Conservation (phyloP, 1,139 yeast genomes). For the Debaryomyces psychrophilus region DNA sequence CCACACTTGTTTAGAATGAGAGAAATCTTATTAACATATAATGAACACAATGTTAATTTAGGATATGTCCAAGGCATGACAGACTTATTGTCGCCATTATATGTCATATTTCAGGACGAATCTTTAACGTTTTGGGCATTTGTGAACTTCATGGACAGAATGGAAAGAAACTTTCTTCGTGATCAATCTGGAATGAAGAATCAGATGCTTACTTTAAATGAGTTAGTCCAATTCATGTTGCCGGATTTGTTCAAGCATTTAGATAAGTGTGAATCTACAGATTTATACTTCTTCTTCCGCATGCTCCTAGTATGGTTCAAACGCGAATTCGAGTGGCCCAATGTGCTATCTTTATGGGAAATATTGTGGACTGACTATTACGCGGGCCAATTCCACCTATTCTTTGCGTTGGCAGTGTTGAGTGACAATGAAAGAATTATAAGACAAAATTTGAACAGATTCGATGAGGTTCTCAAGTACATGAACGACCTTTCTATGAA, state of each 20-base stretch:
- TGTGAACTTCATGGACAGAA: slow-evolving; percentile 83
- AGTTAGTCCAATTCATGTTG: slow-evolving; percentile 82
- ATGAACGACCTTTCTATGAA: slow-evolving; percentile 87
- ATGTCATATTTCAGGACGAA: slow-evolving; percentile 78
- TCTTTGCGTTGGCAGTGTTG: slow-evolving; percentile 82
- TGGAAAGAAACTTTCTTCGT: slow-evolving; percentile 91
- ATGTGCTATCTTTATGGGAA: slow-evolving; percentile 85
- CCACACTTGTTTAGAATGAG: slow-evolving; percentile 72
- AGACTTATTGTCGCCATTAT: slow-evolving; percentile 85
- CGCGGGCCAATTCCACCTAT: slow-evolving; percentile 83
- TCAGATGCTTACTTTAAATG: slow-evolving; percentile 82
- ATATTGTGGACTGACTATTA: slow-evolving; percentile 86
- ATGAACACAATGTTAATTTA: slow-evolving; percentile 76
- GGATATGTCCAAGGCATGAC: slow-evolving; percentile 99
- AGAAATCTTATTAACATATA: slow-evolving; percentile 82
- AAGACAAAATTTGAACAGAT: slow-evolving; percentile 68
- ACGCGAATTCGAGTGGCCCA: slow-evolving; percentile 84
- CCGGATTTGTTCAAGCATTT: slow-evolving; percentile 84
- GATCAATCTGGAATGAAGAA: slow-evolving; percentile 92
- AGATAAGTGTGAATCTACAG: slow-evolving; percentile 84
- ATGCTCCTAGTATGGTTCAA: slow-evolving; percentile 96
- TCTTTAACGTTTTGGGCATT: slow-evolving; percentile 87
- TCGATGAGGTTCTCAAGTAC: slow-evolving; percentile 90
- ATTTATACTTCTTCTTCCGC: slow-evolving; percentile 89
- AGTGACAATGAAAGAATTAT: slow-evolving; percentile 85